phyloP scores from a whole-genome alignment of 1,284 basidiomycete genomes.

The Earliella scabrosa region DNA sequence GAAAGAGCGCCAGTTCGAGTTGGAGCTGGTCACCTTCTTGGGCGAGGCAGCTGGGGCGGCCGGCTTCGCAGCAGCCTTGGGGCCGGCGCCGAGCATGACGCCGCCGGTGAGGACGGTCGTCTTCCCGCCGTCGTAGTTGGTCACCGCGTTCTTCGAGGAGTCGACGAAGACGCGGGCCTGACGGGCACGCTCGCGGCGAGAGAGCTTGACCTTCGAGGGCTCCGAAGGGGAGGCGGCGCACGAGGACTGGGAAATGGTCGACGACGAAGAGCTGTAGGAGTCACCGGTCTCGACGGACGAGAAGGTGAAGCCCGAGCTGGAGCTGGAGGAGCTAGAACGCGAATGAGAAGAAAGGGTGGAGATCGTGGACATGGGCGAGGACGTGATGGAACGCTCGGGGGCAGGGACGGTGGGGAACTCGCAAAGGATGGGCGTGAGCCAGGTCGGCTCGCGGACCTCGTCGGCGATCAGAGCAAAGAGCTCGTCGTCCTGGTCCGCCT shows the following conservation, averaged over 20 bases:
- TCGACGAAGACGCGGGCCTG: constrained; percentile 74
- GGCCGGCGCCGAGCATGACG: constrained; percentile 73
- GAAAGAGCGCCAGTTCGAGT: constrained; percentile 52
- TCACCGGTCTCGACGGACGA: constrained; percentile 43
- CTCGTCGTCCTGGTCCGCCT: constrained; percentile 67
- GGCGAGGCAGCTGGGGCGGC: constrained; percentile 25
- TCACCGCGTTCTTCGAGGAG: constrained; percentile 72
- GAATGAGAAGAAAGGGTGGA: constrained; percentile 66
- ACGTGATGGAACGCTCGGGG: constrained; percentile 43
- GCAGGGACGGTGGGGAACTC: constrained; percentile 51
- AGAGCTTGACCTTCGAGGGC: constrained; percentile 48
- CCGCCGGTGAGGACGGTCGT: constrained; percentile 83
- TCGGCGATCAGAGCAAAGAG: constrained; percentile 75
- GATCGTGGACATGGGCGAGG: constrained; percentile 54
- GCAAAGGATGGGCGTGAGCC: constrained; percentile 65
- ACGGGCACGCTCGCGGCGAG: constrained; percentile 67
- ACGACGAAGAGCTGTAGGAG: constrained; percentile 47
- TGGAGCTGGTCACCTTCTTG: constrained; percentile 32
- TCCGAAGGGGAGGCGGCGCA: constrained; percentile 33
- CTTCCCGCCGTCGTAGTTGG: constrained; percentile 84
- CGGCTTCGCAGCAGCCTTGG: constrained; percentile 39
- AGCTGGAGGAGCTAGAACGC: constrained; percentile 76
- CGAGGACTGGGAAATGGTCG: constrained; percentile 39
- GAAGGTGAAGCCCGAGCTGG: constrained; percentile 67
- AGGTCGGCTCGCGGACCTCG: constrained; percentile 66